Evolutionary conservation across 2,329 filamentous ascomycete genomes (phyloP).

Genomic region (Fusarium equiseti): DNA sequence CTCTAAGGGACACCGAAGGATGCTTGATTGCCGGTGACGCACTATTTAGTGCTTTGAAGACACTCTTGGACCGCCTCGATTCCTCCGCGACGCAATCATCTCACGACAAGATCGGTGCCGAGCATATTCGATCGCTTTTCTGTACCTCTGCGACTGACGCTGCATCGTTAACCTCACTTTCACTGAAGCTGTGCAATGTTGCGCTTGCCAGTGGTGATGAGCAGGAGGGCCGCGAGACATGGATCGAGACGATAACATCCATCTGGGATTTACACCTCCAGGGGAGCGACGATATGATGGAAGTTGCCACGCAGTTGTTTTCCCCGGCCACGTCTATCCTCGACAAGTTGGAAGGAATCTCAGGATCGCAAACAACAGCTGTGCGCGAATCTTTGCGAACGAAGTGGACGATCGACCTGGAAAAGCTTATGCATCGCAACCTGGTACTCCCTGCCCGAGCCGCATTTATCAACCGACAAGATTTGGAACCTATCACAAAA

Average conservation of each 20-base stretch:
- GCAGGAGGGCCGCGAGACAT: conserved; percentile 57
- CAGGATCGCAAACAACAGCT: conserved; percentile 24
- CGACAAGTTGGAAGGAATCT: conserved; percentile 54
- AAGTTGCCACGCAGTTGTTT: conserved; percentile 64
- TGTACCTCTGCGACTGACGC: conserved; percentile 62
- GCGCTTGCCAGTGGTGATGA: conserved; percentile 52
- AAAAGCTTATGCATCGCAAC: conserved; percentile 62
- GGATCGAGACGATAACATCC: conserved; percentile 60
- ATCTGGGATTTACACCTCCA: conserved; percentile 69
- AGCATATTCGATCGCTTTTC: conserved; percentile 70
- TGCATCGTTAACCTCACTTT: conserved; percentile 58
- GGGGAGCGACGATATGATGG: conserved; percentile 59
- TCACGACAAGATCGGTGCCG: conserved; percentile 65
- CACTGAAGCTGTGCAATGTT: conserved; percentile 60
- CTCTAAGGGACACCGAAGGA: conserved; percentile 55
- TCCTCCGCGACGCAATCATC: conserved; percentile 51
- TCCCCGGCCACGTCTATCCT: conserved; percentile 54
- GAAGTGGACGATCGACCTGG: conserved; percentile 61
- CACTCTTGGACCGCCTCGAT: conserved; percentile 61
- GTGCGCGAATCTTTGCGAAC: conserved; percentile 36
- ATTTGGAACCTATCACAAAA: conserved; percentile 56
- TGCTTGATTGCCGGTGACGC: conserved; percentile 62
- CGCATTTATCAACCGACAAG: conserved; percentile 58
- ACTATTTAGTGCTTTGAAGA: conserved; percentile 61
- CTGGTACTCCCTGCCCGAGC: conserved; percentile 65